These are phyloP conservation scores for barrel medic (Medicago truncatula) DNA, from an alignment of 306 rosid genomes.

Conservation along the genomic window MtrunA17r5.0-ANR NC_053049.1:33272001-33272500, in stretches of 20 bases:
- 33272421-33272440: slow-evolving; percentile 7
- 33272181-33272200: slow-evolving; percentile 94
- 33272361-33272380: background rate
- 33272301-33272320: slow-evolving; percentile 23
- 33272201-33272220: slow-evolving; percentile 60
- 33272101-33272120: slow-evolving; percentile 86
- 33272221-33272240: slow-evolving; percentile 3
- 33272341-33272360: background rate
- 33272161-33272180: slow-evolving; percentile 85
- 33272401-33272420: background rate
- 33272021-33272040: slow-evolving; percentile 16
- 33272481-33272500: slow-evolving; percentile 12
- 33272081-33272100: slow-evolving; percentile 96
- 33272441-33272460: slow-evolving; percentile 6
- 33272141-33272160: slow-evolving; percentile 97
- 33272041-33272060: slow-evolving; percentile 32
- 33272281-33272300: slow-evolving; percentile 9
- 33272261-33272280: slow-evolving; percentile 26
- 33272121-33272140: slow-evolving; percentile 91
- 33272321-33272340: slow-evolving; percentile 25
- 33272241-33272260: slow-evolving; percentile 5
- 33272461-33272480: background rate
- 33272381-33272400: background rate
- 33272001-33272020: slow-evolving; percentile 5
- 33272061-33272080: slow-evolving; percentile 84